phyloP scores from a whole-genome alignment of 2,329 filamentous ascomycete species.

The Fusarium albidum region DNA sequence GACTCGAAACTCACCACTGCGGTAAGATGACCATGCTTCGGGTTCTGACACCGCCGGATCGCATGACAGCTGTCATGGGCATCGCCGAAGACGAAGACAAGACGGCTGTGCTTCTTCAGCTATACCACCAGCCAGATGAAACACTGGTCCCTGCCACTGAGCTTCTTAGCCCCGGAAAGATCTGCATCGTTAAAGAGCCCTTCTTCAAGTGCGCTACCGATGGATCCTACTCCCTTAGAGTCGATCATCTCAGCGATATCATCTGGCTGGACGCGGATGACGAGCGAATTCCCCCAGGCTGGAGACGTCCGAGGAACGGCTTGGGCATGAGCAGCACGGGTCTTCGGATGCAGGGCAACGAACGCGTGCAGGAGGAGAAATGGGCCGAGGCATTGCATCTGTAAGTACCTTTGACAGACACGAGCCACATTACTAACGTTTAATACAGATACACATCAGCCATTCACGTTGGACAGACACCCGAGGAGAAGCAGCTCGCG shows the following conservation, averaged over 20 bases:
- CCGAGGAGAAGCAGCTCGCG: slow-evolving; percentile 46
- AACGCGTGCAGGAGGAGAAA: slow-evolving; percentile 32
- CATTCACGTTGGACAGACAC: not conserved
- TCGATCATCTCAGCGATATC: slow-evolving; percentile 62
- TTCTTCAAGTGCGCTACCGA: slow-evolving; percentile 54
- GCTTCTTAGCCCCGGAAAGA: slow-evolving; percentile 43
- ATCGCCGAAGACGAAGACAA: slow-evolving; percentile 50
- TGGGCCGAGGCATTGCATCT: slow-evolving; percentile 44
- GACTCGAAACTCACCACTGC: slow-evolving; percentile 27
- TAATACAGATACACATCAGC: slow-evolving; percentile 8
- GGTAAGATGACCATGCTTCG: slow-evolving; percentile 30
- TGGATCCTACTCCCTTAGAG: slow-evolving; percentile 53
- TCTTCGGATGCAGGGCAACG: slow-evolving; percentile 46
- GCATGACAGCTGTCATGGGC: slow-evolving; percentile 31
- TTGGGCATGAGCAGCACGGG: not conserved
- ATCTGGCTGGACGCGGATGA: slow-evolving; percentile 48
- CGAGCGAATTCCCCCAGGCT: slow-evolving; percentile 49
- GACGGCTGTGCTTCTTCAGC: slow-evolving; percentile 46
- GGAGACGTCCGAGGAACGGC: slow-evolving; percentile 34
- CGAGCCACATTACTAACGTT: not conserved
- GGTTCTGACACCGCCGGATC: slow-evolving; percentile 26
- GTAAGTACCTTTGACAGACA: slow-evolving; percentile 38
- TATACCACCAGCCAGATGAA: slow-evolving; percentile 53
- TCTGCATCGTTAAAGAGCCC: slow-evolving; percentile 61
- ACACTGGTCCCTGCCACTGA: slow-evolving; percentile 43